These are phyloP conservation scores for Encephalitozoon intestinalis DNA, from an alignment of 371 early-diverging fungal genomes.

Conservation along the genomic window DNA sequence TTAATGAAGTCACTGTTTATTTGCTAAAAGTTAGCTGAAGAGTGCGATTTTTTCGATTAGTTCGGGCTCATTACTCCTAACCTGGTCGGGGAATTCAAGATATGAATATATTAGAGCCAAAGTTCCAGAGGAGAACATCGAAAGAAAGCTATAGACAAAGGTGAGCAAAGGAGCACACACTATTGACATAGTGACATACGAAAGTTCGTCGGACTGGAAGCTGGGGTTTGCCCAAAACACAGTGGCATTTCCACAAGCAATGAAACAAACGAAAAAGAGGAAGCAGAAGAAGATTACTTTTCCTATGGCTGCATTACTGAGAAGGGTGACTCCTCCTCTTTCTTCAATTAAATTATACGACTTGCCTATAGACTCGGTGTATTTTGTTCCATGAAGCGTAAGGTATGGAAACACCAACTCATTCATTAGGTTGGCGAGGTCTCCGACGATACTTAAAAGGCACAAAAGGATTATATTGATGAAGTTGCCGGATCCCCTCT, in stretches of 20 bases:
- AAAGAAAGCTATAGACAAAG: background rate
- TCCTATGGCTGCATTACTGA: background rate
- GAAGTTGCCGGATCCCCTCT: background rate
- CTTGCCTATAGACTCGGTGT: conserved; percentile 10
- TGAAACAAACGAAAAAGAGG: background rate
- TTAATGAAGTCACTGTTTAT: background rate
- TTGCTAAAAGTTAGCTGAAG: background rate
- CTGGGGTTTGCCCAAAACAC: background rate
- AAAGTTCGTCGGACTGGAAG: background rate
- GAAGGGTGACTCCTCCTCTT: background rate
- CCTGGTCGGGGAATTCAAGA: background rate
- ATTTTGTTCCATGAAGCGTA: conserved; percentile 16
- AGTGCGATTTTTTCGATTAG: background rate
- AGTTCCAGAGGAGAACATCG: background rate
- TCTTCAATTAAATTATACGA: background rate
- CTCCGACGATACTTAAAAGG: background rate
- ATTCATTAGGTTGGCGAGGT: conserved; percentile 4
- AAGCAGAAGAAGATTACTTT: background rate
- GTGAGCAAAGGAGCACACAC: background rate
- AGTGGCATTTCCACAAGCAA: background rate
- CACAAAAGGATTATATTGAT: background rate
- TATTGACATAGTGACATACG: background rate
- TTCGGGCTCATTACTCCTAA: background rate
- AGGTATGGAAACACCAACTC: conserved; percentile 23
- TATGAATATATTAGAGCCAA: background rate